Evolutionary conservation across 75 land plant species (phyloP), one percentile per base, ranked within the genome.

Genomic region (Azolla pinnata): DNA sequence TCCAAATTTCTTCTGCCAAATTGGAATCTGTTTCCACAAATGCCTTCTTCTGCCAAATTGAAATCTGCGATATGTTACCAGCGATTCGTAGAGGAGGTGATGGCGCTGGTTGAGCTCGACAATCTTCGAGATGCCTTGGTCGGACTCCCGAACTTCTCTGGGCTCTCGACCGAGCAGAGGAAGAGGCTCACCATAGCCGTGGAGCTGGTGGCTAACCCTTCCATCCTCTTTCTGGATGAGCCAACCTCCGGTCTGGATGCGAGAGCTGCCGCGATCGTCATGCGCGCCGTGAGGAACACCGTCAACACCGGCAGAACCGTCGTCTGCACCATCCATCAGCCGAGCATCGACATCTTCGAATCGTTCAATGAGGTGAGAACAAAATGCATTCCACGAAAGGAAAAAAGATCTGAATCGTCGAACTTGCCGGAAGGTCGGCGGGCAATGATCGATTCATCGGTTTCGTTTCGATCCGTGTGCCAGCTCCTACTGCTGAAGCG

Each of bases 401-500:
- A n/a, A n/a, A n/a, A n/a, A n/a, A n/a, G n/a, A n/a, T n/a, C n/a
- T n/a, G n/a, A n/a, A n/a, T n/a, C n/a, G n/a, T n/a, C n/a, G n/a
- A n/a, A n/a, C n/a, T n/a, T n/a, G n/a, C n/a, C n/a, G n/a, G n/a
- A n/a, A n/a, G n/a, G n/a, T n/a, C n/a, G n/a, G n/a, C n/a, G n/a
- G n/a, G n/a, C n/a, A n/a, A n/a, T n/a, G n/a, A n/a, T n/a, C n/a
- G n/a, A n/a, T n/a, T n/a, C n/a, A n/a, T n/a, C n/a, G n/a, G n/a
- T n/a, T n/a, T n/a, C n/a, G n/a, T n/a, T n/a, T n/a, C n/a, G n/a
- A n/a, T n/a, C n/a, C n/a, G n/a, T n/a, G n/a, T n/a, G n/a, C n/a
- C 73, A 78, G 80, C 61, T 78, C 44, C 56, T 74, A 17, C 29
- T 78, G 60, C 74, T 78, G 80, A 78, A 78, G 45, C 48, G 71